Evolutionary conservation across 148 eudicot genomes (phyloP).

Genomic region (Chenopodium berlandieri): DNA sequence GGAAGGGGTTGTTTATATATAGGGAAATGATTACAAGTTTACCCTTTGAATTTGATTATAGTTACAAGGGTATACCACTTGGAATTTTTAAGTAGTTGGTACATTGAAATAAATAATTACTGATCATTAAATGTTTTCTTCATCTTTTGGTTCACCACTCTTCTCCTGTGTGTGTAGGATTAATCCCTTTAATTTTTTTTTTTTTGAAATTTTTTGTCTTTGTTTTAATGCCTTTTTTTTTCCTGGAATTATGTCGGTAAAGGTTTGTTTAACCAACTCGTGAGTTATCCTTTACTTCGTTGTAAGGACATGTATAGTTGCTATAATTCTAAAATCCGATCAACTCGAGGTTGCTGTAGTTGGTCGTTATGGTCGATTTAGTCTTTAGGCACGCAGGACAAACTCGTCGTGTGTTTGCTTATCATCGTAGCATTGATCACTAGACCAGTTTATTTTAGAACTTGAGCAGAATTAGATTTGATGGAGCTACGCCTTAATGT

Average conservation of each 20-base stretch:
- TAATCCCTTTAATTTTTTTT: not conserved
- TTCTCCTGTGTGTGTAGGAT: conserved; percentile 2
- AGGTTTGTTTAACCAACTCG: not conserved
- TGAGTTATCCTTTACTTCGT: not conserved
- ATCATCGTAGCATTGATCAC: too few species aligned
- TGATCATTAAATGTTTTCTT: conserved; percentile 10
- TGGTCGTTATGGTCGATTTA: not conserved
- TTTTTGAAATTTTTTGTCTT: not conserved
- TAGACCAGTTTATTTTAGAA: not conserved
- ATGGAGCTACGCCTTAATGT: not conserved
- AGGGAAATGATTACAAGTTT: conserved; percentile 10
- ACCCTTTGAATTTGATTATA: conserved; percentile 21
- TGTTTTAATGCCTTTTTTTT: not conserved
- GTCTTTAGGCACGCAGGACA: not conserved
- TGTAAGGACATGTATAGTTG: not conserved
- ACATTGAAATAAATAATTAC: not conserved
- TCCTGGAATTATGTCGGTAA: not conserved
- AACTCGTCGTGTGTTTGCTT: not conserved
- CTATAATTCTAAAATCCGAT: too few species aligned
- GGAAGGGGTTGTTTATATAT: conserved; percentile 24
- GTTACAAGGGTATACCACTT: conserved; percentile 16
- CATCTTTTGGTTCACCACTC: not conserved
- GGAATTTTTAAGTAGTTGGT: conserved; percentile 2
- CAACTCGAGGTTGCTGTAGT: not conserved
- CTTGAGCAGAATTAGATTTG: too few species aligned